Conservation (phyloP, 1,139 yeast genomes). For the Magnusiomyces suaveolens region DNA sequence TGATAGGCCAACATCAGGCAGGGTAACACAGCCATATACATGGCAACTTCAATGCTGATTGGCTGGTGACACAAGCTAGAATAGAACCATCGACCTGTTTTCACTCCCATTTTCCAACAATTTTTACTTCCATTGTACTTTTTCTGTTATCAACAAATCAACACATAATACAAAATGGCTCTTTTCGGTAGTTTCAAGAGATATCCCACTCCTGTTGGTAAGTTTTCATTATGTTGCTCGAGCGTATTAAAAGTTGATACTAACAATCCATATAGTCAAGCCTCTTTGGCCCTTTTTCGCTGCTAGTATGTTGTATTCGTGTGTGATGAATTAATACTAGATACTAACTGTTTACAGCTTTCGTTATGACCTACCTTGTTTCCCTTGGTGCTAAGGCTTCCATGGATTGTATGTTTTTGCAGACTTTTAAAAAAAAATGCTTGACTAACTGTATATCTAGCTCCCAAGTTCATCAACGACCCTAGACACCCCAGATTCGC, state of each 20-base stretch:
- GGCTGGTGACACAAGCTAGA: no score
- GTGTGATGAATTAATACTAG: not conserved
- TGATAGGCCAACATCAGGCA: not conserved
- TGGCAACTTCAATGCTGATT: not conserved
- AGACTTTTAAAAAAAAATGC: not conserved
- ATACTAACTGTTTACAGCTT: slow-evolving; percentile 20
- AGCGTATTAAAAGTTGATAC: not conserved
- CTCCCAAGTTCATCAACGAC: slow-evolving; percentile 57
- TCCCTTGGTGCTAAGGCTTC: slow-evolving; percentile 49
- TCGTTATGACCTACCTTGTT: slow-evolving; percentile 46
- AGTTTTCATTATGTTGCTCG: slow-evolving; percentile 10
- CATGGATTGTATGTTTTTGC: slow-evolving; percentile 35
- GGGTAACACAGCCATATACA: not conserved
- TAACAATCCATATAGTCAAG: slow-evolving; percentile 33
- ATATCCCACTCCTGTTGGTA: slow-evolving; percentile 41
- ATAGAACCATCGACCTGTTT: no score
- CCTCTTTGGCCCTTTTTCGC: slow-evolving; percentile 62
- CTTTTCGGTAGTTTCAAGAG: slow-evolving; percentile 28
- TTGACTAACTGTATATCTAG: slow-evolving; percentile 13
- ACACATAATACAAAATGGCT: slow-evolving; percentile 7
- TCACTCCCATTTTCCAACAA: no score
- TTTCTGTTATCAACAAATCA: not conserved
- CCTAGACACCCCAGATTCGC: slow-evolving; percentile 70
- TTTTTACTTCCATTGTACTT: not conserved
- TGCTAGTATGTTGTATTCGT: slow-evolving; percentile 38